These are phyloP conservation scores for Dendrocalamus sinicus DNA, from an alignment of 176 grass and related monocot genomes.

Conservation along the genomic window DNA sequence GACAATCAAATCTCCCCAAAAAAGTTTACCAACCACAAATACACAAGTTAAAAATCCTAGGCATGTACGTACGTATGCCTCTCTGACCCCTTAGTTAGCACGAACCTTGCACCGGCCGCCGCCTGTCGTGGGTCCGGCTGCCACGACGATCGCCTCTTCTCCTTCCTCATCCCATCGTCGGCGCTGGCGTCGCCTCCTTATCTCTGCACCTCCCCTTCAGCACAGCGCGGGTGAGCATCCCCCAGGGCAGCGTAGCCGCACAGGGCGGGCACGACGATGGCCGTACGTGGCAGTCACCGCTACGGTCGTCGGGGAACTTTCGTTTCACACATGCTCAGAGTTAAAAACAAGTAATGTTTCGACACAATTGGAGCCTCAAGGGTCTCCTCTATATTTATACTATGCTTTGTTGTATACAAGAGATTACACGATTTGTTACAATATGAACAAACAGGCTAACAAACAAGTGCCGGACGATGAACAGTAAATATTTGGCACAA, in stretches of 20 bases:
- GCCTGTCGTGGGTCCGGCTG: not conserved
- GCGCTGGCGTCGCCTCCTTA: not conserved
- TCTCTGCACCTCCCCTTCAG: not conserved
- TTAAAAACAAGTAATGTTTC: no score
- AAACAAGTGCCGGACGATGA: no score
- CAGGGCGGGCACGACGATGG: not conserved
- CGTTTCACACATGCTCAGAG: not conserved
- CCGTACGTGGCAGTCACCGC: not conserved
- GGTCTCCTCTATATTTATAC: no score
- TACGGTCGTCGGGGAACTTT: not conserved
- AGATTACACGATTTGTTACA: no score
- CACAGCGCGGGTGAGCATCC: not conserved
- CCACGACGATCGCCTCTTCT: not conserved
- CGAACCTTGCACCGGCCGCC: slow-evolving; percentile 4
- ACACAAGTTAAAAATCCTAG: not conserved
- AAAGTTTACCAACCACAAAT: not conserved
- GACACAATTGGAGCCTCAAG: no score
- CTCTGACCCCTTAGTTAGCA: not conserved
- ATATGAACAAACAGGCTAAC: no score
- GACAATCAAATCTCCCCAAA: not conserved
- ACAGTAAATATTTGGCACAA: no score
- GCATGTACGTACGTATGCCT: not conserved
- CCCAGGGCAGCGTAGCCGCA: not conserved
- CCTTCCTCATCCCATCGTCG: not conserved
- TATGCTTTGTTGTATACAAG: no score